Conservation (phyloP, 768 basidiomycete genomes). For the Tephrocybe sp. region DNA sequence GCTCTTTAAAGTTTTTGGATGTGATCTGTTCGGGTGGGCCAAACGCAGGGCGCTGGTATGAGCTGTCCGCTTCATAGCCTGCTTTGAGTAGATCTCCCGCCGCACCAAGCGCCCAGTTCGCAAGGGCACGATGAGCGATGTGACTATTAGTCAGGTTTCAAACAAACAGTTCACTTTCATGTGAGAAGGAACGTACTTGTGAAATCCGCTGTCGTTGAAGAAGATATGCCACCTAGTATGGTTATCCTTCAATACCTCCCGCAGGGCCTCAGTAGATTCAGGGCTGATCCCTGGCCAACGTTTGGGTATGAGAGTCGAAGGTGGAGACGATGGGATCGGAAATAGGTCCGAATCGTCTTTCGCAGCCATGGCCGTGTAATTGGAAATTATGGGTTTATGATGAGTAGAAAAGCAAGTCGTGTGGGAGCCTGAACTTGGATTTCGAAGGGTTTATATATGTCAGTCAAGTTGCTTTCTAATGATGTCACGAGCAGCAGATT, state of each 20-base stretch:
- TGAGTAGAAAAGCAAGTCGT: neutral
- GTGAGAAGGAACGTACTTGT: slow-evolving; percentile 41
- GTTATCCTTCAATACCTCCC: slow-evolving; percentile 44
- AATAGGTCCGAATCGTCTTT: slow-evolving; percentile 22
- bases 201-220: slow-evolving; percentile 47
- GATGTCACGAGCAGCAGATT: neutral
- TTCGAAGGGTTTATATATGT: neutral
- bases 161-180: neutral
- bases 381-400: too few relatives aligned
- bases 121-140: slow-evolving; percentile 26
- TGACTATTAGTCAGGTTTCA: slow-evolving; percentile 18
- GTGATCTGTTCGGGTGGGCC: slow-evolving; percentile 45
- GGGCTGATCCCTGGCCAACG: slow-evolving; percentile 34
- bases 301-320: slow-evolving; percentile 25
- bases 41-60: slow-evolving; percentile 35
- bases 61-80: slow-evolving; percentile 32
- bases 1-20: slow-evolving; percentile 45
- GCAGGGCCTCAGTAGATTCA: slow-evolving; percentile 30
- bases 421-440: neutral
- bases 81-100: slow-evolving; percentile 30
- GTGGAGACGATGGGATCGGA: slow-evolving; percentile 29
- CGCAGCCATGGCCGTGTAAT: neutral
- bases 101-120: slow-evolving; percentile 30
- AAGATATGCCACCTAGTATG: slow-evolving; percentile 47
- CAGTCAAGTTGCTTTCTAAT: neutral